Evolutionary conservation across 1,284 basidiomycete species (phyloP).

Genomic region (Cutaneotrichosporon sp.): DNA sequence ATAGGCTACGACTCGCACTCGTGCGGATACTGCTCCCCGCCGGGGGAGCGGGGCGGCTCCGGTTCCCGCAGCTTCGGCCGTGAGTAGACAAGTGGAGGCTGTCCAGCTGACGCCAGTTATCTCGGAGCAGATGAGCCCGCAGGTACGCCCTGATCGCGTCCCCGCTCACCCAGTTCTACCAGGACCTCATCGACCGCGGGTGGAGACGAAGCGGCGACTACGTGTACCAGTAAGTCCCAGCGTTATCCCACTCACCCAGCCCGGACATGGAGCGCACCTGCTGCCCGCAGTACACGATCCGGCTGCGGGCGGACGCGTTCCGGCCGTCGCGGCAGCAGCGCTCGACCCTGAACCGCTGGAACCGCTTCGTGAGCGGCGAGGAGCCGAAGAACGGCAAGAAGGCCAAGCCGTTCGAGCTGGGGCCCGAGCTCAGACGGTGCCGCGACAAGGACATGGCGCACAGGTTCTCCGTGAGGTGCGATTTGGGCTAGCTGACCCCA

Average conservation of each 20-base stretch:
- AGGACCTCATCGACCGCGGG: constrained; percentile 73
- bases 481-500: not conserved
- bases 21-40: constrained; percentile 57
- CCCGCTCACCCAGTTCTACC: constrained; percentile 49
- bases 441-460: constrained; percentile 31
- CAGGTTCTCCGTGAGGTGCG: constrained; percentile 34
- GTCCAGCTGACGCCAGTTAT: constrained; percentile 16
- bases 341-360: constrained; percentile 72
- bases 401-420: constrained; percentile 35
- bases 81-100: constrained; percentile 36
- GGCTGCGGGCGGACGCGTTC: constrained; percentile 73
- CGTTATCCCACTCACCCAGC: too few species aligned
- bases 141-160: constrained; percentile 25
- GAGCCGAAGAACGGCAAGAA: constrained; percentile 31
- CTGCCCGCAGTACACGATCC: constrained; percentile 92
- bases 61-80: constrained; percentile 54
- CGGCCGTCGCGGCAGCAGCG: constrained; percentile 75
- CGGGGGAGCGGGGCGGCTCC: constrained; percentile 37
- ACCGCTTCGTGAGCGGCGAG: constrained; percentile 51
- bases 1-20: constrained; percentile 46
- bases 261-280: constrained; percentile 79
- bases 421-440: constrained; percentile 34
- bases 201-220: constrained; percentile 85
- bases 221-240: constrained; percentile 57
- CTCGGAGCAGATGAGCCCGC: constrained; percentile 37